Evolutionary conservation across 2,329 filamentous ascomycete species (phyloP).

Genomic region (Ceratocystis huliohia): DNA sequence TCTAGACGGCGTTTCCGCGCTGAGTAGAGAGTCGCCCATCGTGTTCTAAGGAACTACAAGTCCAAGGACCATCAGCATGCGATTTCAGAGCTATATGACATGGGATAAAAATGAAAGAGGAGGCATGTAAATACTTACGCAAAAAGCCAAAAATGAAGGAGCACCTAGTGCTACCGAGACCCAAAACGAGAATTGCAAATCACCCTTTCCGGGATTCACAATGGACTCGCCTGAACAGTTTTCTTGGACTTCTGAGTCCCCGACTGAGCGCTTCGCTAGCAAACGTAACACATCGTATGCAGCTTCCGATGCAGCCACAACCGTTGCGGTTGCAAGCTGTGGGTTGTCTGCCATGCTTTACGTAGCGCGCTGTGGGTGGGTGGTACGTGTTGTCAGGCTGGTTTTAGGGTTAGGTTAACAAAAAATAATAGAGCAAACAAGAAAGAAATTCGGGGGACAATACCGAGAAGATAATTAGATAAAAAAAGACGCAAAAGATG

Average conservation of each 20-base stretch:
- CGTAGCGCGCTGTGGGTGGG: background rate
- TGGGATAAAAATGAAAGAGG: background rate
- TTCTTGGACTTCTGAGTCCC: constrained; percentile 14
- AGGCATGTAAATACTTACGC: constrained; percentile 38
- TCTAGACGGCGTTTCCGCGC: constrained; percentile 68
- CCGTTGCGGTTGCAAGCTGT: constrained; percentile 8
- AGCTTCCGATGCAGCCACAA: constrained; percentile 16
- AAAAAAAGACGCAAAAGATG: background rate
- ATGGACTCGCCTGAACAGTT: constrained; percentile 21
- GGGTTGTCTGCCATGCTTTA: constrained; percentile 5
- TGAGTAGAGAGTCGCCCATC: constrained; percentile 85
- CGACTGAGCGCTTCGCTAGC: constrained; percentile 6
- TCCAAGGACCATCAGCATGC: constrained; percentile 8
- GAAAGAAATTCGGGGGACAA: background rate
- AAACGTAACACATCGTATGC: constrained; percentile 14
- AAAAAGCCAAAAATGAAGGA: constrained; percentile 62
- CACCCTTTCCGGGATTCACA: constrained; percentile 21
- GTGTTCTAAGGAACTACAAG: constrained; percentile 64
- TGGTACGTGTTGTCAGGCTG: background rate
- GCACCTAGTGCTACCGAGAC: constrained; percentile 58
- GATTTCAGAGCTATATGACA: constrained; percentile 2
- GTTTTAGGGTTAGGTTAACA: background rate
- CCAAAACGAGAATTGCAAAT: constrained; percentile 22
- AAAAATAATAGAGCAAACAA: background rate
- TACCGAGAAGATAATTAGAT: background rate